phyloP scores from a whole-genome alignment of 2,329 filamentous ascomycete genomes.

The Graphiopsis chlorocephala region DNA sequence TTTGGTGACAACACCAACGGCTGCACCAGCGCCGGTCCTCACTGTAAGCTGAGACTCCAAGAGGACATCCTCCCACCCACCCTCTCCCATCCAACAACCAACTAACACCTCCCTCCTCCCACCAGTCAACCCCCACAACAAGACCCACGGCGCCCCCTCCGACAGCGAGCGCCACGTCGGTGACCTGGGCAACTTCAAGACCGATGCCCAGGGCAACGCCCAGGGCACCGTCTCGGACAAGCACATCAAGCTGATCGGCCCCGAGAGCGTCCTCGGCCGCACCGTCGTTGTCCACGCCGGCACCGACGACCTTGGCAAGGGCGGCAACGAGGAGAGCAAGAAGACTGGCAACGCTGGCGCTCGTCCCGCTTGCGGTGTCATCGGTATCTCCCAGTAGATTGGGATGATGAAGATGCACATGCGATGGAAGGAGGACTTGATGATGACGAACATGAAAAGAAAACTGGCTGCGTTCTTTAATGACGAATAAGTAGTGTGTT shows the following conservation, averaged over 20 bases:
- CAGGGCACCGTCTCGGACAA: constrained; percentile 77
- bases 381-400: constrained; percentile 32
- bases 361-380: constrained; percentile 82
- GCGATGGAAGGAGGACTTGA: background rate
- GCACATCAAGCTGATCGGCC: constrained; percentile 91
- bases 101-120: background rate
- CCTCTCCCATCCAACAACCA: constrained; percentile 2
- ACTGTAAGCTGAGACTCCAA: constrained; percentile 64
- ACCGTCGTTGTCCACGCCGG: constrained; percentile 93
- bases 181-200: constrained; percentile 96
- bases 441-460: background rate
- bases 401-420: background rate
- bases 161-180: constrained; percentile 90
- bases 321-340: constrained; percentile 88
- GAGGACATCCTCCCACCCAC: background rate
- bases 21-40: constrained; percentile 95
- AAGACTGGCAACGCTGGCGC: constrained; percentile 96
- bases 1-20: constrained; percentile 99
- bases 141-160: constrained; percentile 83
- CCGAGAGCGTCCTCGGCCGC: constrained; percentile 91
- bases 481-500: background rate
- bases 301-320: constrained; percentile 95
- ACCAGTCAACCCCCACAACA: constrained; percentile 91
- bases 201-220: constrained; percentile 86
- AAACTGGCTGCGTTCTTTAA: background rate